These are phyloP conservation scores for Boletus semigastroideus DNA, from an alignment of 1,284 basidiomycete genomes.

Conservation along the genomic window DNA sequence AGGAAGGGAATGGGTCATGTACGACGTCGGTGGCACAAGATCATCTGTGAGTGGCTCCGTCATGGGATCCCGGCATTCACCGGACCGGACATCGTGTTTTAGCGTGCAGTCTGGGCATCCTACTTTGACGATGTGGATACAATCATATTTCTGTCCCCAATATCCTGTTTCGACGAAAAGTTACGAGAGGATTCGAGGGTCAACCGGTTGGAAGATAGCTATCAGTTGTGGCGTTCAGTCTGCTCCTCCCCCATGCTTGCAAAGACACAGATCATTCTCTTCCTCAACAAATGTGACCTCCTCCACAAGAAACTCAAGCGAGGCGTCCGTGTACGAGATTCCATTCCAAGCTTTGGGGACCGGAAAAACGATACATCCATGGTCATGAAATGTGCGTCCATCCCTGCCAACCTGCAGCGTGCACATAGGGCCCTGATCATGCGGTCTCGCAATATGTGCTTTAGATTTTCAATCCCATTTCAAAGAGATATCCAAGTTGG, in stretches of 20 bases:
- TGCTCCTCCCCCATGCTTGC: constrained; percentile 62
- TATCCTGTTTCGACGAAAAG: constrained; percentile 73
- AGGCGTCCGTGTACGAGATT: constrained; percentile 59
- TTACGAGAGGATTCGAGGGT: constrained; percentile 65
- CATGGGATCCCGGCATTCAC: constrained; percentile 1
- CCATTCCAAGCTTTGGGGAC: constrained; percentile 61
- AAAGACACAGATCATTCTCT: constrained; percentile 57
- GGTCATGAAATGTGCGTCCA: constrained; percentile 57
- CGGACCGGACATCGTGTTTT: constrained; percentile 2
- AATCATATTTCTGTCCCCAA: constrained; percentile 69
- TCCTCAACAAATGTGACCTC: constrained; percentile 69
- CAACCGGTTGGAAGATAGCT: constrained; percentile 72
- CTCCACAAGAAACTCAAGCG: constrained; percentile 64
- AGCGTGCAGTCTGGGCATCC: constrained; percentile 71
- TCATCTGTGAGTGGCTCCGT: constrained; percentile 52
- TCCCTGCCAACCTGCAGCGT: background rate
- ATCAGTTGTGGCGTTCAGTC: constrained; percentile 68
- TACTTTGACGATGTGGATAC: constrained; percentile 74
- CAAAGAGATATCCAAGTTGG: constrained; percentile 57
- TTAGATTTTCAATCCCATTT: constrained; percentile 68
- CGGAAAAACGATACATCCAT: constrained; percentile 56
- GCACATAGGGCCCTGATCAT: constrained; percentile 8
- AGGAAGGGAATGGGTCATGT: constrained; percentile 64
- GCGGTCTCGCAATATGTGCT: constrained; percentile 20
- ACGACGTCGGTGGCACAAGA: constrained; percentile 72